Percentiles rank a stretch among this genome's conserved stretches.
These are phyloP conservation scores for Chrysochromulina parva DNA, from an alignment of 78 protist species.

Conservation along the genomic window DNA sequence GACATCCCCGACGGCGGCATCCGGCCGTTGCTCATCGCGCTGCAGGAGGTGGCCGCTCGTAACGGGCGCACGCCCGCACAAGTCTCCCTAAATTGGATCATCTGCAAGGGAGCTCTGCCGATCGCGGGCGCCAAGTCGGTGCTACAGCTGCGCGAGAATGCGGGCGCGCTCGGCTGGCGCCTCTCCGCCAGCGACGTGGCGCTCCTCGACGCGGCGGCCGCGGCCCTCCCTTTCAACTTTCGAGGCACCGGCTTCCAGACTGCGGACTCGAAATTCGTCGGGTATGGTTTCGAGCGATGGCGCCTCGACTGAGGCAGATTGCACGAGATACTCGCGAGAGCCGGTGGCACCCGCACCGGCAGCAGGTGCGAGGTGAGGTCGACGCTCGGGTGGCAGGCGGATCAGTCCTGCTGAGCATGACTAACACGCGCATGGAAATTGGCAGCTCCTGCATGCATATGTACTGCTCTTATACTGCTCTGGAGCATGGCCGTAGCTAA, in stretches of 20 bases:
- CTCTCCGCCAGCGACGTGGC: neutral
- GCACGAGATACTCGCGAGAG: no score
- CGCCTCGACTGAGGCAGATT: neutral
- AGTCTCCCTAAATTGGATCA: conserved; percentile 23
- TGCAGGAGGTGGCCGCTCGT: neutral
- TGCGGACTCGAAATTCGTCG: conserved; percentile 1
- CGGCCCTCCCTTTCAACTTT: neutral
- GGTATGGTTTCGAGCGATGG: conserved; percentile 29
- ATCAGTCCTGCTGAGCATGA: no score
- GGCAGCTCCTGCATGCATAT: no score
- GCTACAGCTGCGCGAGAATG: neutral
- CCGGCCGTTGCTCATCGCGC: neutral
- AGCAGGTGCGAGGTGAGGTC: no score
- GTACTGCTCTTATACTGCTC: no score
- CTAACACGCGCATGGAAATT: no score
- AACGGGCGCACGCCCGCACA: neutral
- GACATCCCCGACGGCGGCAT: neutral
- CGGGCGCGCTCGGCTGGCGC: conserved; percentile 31
- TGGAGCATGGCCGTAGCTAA: no score
- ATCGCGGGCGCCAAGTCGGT: neutral
- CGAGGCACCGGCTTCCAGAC: neutral
- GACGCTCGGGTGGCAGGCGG: no score
- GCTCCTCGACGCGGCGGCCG: conserved; percentile 19
- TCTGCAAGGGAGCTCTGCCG: neutral
- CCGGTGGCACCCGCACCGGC: no score